Evolutionary conservation across 345 rosid species (phyloP).

Genomic region (Hibiscus tridactylites): DNA sequence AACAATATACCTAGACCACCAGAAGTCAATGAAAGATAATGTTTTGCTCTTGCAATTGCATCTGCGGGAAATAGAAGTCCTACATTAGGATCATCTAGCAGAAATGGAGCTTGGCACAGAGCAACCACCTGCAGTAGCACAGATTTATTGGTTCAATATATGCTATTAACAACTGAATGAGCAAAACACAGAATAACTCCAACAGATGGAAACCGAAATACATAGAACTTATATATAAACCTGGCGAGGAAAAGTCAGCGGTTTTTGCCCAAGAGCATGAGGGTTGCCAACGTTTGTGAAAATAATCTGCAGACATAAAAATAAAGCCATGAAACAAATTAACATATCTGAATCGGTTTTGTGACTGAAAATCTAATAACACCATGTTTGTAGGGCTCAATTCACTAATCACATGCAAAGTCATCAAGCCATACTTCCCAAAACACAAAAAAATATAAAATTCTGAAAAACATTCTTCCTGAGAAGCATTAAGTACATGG

Average conservation of each 20-base stretch:
- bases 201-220: neutral
- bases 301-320: slow-evolving; percentile 53
- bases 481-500: neutral
- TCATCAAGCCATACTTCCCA: neutral
- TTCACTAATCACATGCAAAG: neutral
- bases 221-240: slow-evolving; percentile 21
- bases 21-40: slow-evolving; percentile 69
- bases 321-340: slow-evolving; percentile 5
- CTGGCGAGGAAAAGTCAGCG: slow-evolving; percentile 91
- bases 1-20: slow-evolving; percentile 81
- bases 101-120: slow-evolving; percentile 95
- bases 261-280: slow-evolving; percentile 98
- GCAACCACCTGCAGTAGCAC: slow-evolving; percentile 71
- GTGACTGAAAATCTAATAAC: neutral
- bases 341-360: neutral
- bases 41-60: slow-evolving; percentile 92
- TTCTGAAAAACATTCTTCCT: neutral
- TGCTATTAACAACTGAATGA: slow-evolving; percentile 9
- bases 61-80: slow-evolving; percentile 87
- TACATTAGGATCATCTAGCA: slow-evolving; percentile 91
- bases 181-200: neutral
- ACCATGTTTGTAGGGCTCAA: neutral
- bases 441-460: neutral
- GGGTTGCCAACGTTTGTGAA: slow-evolving; percentile 99
- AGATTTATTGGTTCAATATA: slow-evolving; percentile 17